Percentiles rank a stretch among this genome's conserved stretches.
phyloP scores from a whole-genome alignment of 2,329 filamentous ascomycete species.

The Sphaerulina musiva region DNA sequence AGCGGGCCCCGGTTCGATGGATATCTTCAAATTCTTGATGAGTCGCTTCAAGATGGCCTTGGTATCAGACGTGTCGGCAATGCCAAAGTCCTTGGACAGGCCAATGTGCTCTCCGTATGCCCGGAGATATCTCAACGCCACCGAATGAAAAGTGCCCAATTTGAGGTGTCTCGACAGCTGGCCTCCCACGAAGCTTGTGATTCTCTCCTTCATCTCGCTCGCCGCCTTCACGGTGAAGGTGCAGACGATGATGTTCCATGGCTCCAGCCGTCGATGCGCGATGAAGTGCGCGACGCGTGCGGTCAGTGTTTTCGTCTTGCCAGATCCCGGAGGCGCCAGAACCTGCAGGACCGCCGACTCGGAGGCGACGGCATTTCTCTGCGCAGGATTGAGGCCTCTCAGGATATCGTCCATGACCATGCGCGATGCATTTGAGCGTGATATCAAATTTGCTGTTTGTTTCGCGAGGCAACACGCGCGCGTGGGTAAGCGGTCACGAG shows the following conservation, averaged over 20 bases:
- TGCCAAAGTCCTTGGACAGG: slow-evolving; percentile 75
- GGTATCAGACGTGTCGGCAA: slow-evolving; percentile 79
- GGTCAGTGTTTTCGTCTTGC: slow-evolving; percentile 93
- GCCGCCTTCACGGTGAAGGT: slow-evolving; percentile 97
- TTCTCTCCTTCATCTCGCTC: slow-evolving; percentile 84
- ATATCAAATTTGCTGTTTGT: not conserved
- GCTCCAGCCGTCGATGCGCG: slow-evolving; percentile 61
- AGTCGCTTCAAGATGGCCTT: slow-evolving; percentile 74
- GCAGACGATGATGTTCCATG: slow-evolving; percentile 85
- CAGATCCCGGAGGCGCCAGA: slow-evolving; percentile 60
- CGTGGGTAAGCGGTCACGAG: not conserved
- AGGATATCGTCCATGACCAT: slow-evolving; percentile 50
- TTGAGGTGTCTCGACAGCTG: slow-evolving; percentile 69
- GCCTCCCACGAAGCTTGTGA: slow-evolving; percentile 72
- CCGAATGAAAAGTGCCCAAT: slow-evolving; percentile 90
- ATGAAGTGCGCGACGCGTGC: slow-evolving; percentile 87
- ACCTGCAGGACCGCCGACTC: slow-evolving; percentile 55
- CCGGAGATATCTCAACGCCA: slow-evolving; percentile 75
- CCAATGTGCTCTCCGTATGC: slow-evolving; percentile 80
- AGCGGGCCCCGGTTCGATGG: slow-evolving; percentile 63
- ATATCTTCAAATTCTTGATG: slow-evolving; percentile 64
- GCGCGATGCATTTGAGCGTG: slow-evolving; percentile 1
- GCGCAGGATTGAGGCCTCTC: slow-evolving; percentile 57
- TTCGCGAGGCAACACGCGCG: too few relatives aligned
- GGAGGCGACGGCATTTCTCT: slow-evolving; percentile 59